Base-by-base conservation (phyloP, 139 green algal genomes). In the Pleodorina starrii region DNA sequence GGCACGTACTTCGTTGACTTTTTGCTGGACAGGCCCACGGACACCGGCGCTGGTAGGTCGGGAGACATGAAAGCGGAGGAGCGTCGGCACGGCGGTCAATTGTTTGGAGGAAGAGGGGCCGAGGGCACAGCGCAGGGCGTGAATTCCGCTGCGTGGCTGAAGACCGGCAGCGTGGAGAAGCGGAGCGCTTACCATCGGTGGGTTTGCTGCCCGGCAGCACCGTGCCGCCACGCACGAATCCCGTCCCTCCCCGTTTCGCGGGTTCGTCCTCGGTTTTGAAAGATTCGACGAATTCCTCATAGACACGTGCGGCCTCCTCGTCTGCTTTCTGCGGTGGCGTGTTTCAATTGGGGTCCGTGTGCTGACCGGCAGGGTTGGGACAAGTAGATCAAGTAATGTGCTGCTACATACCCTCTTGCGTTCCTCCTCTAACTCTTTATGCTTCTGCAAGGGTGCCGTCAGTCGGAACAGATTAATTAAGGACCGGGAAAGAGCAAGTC, bases 241-340 rank as follows among this genome's bases (percentile, higher is more conserved):
- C 66, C 36, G 92, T 94, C 21, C 46, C 59, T 63, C 27, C 73
- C 78, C 54, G 16, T 9, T 51, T n/a, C 7, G 35, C 38, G 0
- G 36, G 59, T 21, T 91, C 82, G 7, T 96, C 91, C 36, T 94
- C 95, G 10, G 87, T 89, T 23, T 92, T 85, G 90, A 99, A 99
- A 1, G 94, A 96, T 29, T 98, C 95, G 14, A 98, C 97, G 91
- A 99, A 99, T 63, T 98, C 96, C 38, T 98, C 94, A 90, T 98
- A 99, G 5, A 99, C 81, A 44, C 93, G 93, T 0, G 96, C 96
- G 12, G 97, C 96, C 87, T 99, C 97, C 85, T 93, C 96, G 42
- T 98, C 94, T 19, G 93, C 94, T 86, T 94, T 93, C 95, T 98
- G 94, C 85, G 81, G 68, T 66, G 81, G 68, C 29, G 54, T 12